Conservation (phyloP, 2,329 filamentous ascomycete genomes). For the Talaromyces sp. region DNA sequence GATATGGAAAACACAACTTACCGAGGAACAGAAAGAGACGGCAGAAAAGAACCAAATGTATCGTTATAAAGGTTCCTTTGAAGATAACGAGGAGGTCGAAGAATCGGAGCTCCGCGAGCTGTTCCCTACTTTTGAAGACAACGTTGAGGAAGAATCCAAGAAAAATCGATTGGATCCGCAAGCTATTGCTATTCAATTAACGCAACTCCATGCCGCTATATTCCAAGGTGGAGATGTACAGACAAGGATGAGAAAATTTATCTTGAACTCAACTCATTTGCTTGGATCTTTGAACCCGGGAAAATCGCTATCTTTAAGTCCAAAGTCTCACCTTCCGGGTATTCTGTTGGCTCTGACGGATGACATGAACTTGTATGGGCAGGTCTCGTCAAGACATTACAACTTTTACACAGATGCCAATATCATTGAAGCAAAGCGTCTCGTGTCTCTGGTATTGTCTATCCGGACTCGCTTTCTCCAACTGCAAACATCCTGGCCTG, state of each 20-base stretch:
- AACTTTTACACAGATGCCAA: slow-evolving; percentile 90
- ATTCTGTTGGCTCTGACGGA: slow-evolving; percentile 61
- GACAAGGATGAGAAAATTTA: slow-evolving; percentile 24
- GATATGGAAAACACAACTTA: slow-evolving; percentile 73
- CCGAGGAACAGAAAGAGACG: slow-evolving; percentile 68
- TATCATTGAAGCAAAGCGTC: slow-evolving; percentile 64
- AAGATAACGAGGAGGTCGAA: slow-evolving; percentile 69
- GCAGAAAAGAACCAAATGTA: slow-evolving; percentile 72
- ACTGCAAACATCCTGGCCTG: slow-evolving; percentile 59
- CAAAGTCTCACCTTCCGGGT: slow-evolving; percentile 58
- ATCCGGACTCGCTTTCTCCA: slow-evolving; percentile 67
- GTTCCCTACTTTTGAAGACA: slow-evolving; percentile 70
- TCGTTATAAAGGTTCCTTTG: slow-evolving; percentile 70
- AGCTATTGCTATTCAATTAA: slow-evolving; percentile 55
- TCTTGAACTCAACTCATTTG: slow-evolving; percentile 29
- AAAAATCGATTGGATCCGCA: slow-evolving; percentile 38
- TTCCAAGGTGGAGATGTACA: slow-evolving; percentile 27
- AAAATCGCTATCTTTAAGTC: slow-evolving; percentile 17
- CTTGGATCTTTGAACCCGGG: slow-evolving; percentile 28
- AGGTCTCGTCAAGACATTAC: slow-evolving; percentile 49
- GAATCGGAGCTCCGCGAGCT: slow-evolving; percentile 70
- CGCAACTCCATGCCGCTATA: slow-evolving; percentile 52
- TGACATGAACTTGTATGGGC: slow-evolving; percentile 46
- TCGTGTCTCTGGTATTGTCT: slow-evolving; percentile 63
- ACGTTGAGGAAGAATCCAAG: slow-evolving; percentile 35